Conservation (phyloP, 1,284 basidiomycete species). For the Papiliotrema flavescens region DNA sequence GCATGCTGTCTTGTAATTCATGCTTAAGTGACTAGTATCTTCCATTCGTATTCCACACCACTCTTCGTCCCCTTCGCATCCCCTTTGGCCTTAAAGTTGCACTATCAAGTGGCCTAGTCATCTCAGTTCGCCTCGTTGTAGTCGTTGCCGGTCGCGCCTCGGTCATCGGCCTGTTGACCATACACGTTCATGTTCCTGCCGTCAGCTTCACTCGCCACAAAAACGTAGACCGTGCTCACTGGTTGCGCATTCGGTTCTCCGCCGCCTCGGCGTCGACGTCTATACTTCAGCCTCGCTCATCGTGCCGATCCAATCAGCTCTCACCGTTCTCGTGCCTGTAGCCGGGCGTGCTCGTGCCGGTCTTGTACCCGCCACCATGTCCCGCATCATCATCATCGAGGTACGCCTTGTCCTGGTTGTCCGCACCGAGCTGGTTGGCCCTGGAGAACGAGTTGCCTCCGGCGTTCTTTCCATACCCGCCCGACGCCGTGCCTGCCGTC, state of each 20-base stretch:
- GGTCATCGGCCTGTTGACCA: conserved; percentile 21
- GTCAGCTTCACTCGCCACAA: not conserved
- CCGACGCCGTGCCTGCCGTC: conserved; percentile 29
- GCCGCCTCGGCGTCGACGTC: conserved; percentile 23
- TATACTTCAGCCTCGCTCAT: conserved; percentile 1
- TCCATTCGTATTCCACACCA: no score
- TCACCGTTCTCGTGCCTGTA: conserved; percentile 38
- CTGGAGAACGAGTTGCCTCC: conserved; percentile 38
- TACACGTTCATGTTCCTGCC: conserved; percentile 19
- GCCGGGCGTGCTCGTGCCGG: conserved; percentile 37
- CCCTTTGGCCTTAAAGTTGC: no score
- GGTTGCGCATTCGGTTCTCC: conserved; percentile 13
- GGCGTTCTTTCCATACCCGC: conserved; percentile 38
- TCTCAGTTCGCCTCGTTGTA: conserved; percentile 18
- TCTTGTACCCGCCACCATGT: conserved; percentile 23
- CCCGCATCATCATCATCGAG: conserved; percentile 15
- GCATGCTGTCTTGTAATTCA: no score
- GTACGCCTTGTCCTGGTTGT: conserved; percentile 9
- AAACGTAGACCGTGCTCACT: conserved; percentile 4
- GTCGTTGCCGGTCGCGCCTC: conserved; percentile 18
- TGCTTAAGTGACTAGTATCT: no score
- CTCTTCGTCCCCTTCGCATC: no score
- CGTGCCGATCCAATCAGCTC: conserved; percentile 1
- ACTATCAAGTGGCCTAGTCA: no score
- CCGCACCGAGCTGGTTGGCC: conserved; percentile 28